These are phyloP conservation scores for Bruguiera gymnorhiza DNA, from an alignment of 345 rosid species.

Conservation along the genomic window DNA sequence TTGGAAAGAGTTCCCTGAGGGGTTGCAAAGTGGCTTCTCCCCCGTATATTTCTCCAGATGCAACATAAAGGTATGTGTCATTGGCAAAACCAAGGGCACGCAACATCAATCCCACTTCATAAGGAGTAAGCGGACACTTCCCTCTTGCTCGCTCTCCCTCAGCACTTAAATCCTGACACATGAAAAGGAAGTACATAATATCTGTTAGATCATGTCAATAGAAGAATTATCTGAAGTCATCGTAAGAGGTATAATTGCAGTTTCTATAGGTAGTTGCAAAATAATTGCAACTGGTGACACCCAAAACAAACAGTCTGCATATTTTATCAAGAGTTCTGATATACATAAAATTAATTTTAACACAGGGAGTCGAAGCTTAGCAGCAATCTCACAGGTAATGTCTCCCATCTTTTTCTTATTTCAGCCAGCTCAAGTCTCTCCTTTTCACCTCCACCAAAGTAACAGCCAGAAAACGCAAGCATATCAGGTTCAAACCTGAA, in stretches of 20 bases:
- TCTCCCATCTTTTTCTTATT: conserved; percentile 95
- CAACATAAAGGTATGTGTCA: conserved; percentile 82
- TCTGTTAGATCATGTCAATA: not conserved
- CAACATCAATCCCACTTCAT: conserved; percentile 94
- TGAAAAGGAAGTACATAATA: not conserved
- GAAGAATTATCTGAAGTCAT: not conserved
- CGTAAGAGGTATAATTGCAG: not conserved
- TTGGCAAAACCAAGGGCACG: conserved; percentile 91
- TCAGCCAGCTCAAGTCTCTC: conserved; percentile 82
- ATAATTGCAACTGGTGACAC: not conserved
- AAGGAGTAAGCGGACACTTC: conserved; percentile 94
- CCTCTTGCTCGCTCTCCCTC: conserved; percentile 89
- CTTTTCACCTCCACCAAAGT: conserved; percentile 98
- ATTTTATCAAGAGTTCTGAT: not conserved
- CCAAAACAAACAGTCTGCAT: not conserved
- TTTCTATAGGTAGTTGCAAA: not conserved
- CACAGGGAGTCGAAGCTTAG: not conserved
- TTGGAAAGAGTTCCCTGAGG: conserved; percentile 81
- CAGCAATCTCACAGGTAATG: conserved; percentile 76
- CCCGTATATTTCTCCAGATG: conserved; percentile 98
- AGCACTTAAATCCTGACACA: conserved; percentile 72
- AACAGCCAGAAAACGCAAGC: conserved; percentile 99
- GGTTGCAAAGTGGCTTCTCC: conserved; percentile 89
- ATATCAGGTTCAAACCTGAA: conserved; percentile 98
- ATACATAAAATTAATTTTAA: not conserved